phyloP scores from a whole-genome alignment of 331 rosid species.

The Saraca asoca region DNA sequence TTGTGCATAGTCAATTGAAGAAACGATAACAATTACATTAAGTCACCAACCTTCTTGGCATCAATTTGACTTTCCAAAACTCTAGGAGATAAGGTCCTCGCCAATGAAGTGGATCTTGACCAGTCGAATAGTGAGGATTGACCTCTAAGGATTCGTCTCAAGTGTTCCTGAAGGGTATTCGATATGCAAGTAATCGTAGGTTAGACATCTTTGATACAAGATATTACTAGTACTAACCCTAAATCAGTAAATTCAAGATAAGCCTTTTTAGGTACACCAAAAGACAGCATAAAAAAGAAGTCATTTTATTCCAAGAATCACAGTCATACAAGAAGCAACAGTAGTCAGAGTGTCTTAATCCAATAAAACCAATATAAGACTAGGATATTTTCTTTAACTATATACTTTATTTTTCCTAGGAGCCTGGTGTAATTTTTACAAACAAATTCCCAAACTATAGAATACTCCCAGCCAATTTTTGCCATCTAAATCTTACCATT shows the following conservation, averaged over 20 bases:
- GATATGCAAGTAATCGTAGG: background rate
- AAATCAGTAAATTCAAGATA: conserved; percentile 13
- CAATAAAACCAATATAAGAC: background rate
- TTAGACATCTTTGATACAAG: conserved; percentile 24
- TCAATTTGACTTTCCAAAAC: conserved; percentile 98
- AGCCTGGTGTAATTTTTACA: too few species aligned
- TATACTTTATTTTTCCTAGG: background rate
- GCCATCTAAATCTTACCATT: background rate
- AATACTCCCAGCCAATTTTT: background rate
- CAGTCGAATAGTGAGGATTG: conserved; percentile 96
- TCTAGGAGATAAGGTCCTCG: conserved; percentile 93
- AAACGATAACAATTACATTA: conserved; percentile 32
- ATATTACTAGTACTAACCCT: conserved; percentile 20
- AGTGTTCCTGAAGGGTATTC: conserved; percentile 74
- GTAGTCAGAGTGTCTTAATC: conserved; percentile 2
- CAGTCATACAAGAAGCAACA: conserved; percentile 18
- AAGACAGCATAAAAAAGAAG: conserved; percentile 5
- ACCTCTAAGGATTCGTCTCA: conserved; percentile 94
- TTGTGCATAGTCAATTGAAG: conserved; percentile 5
- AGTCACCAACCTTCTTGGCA: conserved; percentile 83
- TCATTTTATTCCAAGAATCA: conserved; percentile 18
- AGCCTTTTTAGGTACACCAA: too few species aligned
- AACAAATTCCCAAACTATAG: background rate
- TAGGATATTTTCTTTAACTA: too few species aligned
- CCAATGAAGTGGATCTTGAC: conserved; percentile 91